phyloP scores from a whole-genome alignment of 2,329 filamentous ascomycete species.

The Aquanectria penicillioides region DNA sequence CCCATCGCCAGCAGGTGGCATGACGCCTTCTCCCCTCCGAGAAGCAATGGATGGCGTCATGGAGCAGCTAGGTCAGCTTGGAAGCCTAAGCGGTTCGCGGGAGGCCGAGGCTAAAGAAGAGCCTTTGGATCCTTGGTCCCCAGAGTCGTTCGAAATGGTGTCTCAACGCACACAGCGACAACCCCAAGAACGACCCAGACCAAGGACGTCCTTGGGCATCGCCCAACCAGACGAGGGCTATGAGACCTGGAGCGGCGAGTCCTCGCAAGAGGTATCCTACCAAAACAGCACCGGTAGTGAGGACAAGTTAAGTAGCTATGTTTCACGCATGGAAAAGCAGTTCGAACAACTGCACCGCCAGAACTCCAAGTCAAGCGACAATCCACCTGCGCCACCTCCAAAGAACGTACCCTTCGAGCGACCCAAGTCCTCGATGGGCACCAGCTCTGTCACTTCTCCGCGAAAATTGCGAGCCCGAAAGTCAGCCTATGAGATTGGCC shows the following conservation, averaged over 20 bases:
- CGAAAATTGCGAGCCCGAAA: constrained; percentile 71
- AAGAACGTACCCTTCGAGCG: constrained; percentile 63
- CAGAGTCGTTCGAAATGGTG: constrained; percentile 79
- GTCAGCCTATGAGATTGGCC: constrained; percentile 81
- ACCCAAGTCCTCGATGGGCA: constrained; percentile 68
- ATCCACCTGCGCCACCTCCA: constrained; percentile 68
- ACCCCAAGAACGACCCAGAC: constrained; percentile 47
- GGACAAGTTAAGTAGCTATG: constrained; percentile 82
- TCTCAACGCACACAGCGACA: constrained; percentile 41
- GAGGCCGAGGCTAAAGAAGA: constrained; percentile 65
- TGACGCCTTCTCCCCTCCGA: constrained; percentile 90
- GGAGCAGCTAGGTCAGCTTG: constrained; percentile 89
- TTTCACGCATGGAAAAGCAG: constrained; percentile 89
- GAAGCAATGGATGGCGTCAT: constrained; percentile 99
- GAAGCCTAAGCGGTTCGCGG: constrained; percentile 60
- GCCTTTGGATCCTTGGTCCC: constrained; percentile 83
- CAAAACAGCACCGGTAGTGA: constrained; percentile 55
- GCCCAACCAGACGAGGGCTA: constrained; percentile 69
- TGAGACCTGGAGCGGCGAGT: constrained; percentile 66
- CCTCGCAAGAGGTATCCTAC: constrained; percentile 59
- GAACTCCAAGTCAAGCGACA: constrained; percentile 56
- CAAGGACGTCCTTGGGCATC: constrained; percentile 81
- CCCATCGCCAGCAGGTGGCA: constrained; percentile 71
- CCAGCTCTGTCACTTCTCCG: constrained; percentile 50
- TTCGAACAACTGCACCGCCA: constrained; percentile 76